phyloP scores from a whole-genome alignment of 257 asterid genomes.

The Solanum verrucosum region DNA sequence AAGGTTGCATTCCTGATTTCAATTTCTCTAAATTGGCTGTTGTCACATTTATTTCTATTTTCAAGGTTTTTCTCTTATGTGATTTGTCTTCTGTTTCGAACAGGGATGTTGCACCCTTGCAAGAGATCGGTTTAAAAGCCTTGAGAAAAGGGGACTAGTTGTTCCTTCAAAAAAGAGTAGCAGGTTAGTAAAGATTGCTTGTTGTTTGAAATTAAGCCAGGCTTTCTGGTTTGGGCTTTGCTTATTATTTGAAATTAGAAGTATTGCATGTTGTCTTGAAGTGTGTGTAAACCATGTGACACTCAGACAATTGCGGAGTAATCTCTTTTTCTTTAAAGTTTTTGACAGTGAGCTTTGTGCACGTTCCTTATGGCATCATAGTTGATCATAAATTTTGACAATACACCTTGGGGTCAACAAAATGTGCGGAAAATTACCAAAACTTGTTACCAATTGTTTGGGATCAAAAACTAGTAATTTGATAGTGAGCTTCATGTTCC shows the following conservation, averaged over 20 bases:
- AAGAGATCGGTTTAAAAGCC: conserved; percentile 82
- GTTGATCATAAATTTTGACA: background rate
- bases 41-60: background rate
- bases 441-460: background rate
- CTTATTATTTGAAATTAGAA: background rate
- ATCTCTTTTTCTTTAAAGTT: background rate
- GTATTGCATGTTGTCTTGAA: background rate
- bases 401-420: background rate
- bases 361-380: background rate
- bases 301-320: background rate
- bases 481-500: background rate
- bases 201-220: background rate
- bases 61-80: background rate
- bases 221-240: background rate
- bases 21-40: background rate
- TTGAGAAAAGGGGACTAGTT: conserved; percentile 85
- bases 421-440: too few relatives aligned
- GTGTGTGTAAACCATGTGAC: background rate
- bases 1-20: conserved; percentile 42
- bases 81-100: conserved; percentile 1
- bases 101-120: conserved; percentile 95
- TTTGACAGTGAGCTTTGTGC: background rate
- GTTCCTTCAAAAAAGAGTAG: conserved; percentile 66
- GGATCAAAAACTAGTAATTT: background rate
- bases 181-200: conserved; percentile 43